Evolutionary conservation across 140 eudicot genomes (phyloP).

Genomic region (Flaveria floridana): DNA sequence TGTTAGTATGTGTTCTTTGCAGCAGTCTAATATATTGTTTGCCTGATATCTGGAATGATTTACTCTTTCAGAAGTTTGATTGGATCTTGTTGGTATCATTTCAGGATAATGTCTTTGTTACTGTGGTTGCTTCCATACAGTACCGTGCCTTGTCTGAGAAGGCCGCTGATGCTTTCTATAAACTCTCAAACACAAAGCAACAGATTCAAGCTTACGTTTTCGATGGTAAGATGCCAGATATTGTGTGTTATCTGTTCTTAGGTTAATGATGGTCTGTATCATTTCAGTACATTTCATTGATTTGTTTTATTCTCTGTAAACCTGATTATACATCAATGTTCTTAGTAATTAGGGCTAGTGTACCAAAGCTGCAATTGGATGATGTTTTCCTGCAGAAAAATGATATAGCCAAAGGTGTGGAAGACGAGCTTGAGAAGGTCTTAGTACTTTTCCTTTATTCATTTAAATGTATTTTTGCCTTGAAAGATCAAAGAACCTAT

Average conservation of each 20-base stretch:
- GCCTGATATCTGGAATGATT: background rate
- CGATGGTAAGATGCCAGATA: conserved; percentile 50
- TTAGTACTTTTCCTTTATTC: background rate
- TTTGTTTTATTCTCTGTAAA: background rate
- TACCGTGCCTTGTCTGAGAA: conserved; percentile 73
- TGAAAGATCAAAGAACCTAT: background rate
- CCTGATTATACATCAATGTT: conserved; percentile 16
- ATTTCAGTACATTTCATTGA: background rate
- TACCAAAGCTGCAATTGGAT: conserved; percentile 74
- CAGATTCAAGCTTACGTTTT: conserved; percentile 86
- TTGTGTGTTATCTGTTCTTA: conserved; percentile 7
- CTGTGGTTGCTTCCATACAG: conserved; percentile 75
- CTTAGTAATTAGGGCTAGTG: conserved; percentile 78
- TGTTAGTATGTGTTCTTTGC: background rate
- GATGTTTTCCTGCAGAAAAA: conserved; percentile 80
- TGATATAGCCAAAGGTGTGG: conserved; percentile 81
- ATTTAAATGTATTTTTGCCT: background rate
- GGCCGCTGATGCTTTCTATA: conserved; percentile 77
- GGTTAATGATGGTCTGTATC: background rate
- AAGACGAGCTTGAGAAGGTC: conserved; percentile 87
- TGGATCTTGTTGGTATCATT: conserved; percentile 20
- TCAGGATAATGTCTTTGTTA: conserved; percentile 86
- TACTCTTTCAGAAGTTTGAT: conserved; percentile 5
- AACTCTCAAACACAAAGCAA: conserved; percentile 63
- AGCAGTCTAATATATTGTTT: background rate